Base-by-base conservation (phyloP, 169 alveolate genomes). In the Plasmodium berghei region DNA sequence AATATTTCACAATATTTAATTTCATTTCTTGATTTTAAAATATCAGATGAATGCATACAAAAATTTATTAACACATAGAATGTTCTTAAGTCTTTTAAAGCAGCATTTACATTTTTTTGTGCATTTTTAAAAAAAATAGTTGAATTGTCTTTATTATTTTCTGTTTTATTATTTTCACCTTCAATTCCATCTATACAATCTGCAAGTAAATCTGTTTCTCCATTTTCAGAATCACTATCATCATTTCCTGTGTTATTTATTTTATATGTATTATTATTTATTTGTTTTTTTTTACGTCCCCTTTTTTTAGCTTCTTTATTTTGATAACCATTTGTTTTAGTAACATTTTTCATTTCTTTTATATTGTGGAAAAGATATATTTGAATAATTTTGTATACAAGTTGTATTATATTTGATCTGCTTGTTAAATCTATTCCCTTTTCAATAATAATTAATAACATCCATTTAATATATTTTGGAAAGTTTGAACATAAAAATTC, bases 391-490 rank as follows among this genome's bases (percentile, higher is more conserved):
- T 70, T 66, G 26, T 56, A 69, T 0, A 83, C 62, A 10, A 83
- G 55, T 14, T 83, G 86, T 20, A 83, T 52, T 20, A 83, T 83
- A 26, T 83, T 66, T 1, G 90, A 83, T 9, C 86, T 46, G 63
- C 62, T 83, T 2, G 90, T 83, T n/a, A 83, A 5, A 5, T 49
- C 73, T 10, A 69, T 10, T 24, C 90, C 95, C 77, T 93, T 91
- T 63, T 93, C 95, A 54, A 93, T 93, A 9, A 92, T 90, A 42
- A 93, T 74, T 5, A 93, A 87, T 16, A 93, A 55, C 1, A 93
- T 61, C 93, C 95, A 93, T 58, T 93, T 93, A 54, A 93, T 75
- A 49, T 93, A 93, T 64, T 93, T 93, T 12, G 88, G 90, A 28
- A 90, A 75, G 28, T 74, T 88, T 22, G 62, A 67, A 1, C 83